Evolutionary conservation across 2,329 filamentous ascomycete species (phyloP), one percentile per base, ranked within the genome.

Genomic region (Teratosphaeria epicoccoides): DNA sequence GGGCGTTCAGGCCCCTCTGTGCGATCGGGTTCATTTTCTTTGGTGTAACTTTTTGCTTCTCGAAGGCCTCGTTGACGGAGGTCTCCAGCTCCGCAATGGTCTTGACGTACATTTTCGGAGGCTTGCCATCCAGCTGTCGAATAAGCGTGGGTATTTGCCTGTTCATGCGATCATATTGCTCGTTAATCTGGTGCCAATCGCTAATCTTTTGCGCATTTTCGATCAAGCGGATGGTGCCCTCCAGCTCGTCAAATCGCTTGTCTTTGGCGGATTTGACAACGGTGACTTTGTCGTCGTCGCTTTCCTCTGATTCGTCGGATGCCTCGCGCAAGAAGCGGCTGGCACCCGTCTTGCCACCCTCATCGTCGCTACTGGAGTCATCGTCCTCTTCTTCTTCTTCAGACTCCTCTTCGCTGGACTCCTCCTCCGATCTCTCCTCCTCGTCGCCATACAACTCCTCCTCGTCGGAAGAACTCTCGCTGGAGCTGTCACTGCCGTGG

Each of bases 11-110:
- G 65, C 90, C 89, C 73, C 89, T 88, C 59, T 89, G 86, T 68
- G 91, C 94, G 67, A 85, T 93, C 56, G 90, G 89, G 75, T 95
- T 98, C 90, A 97, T 95, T 80, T 96, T 97, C 82, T 96, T 96
- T 57, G 85, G 83, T 2, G 87, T 87, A 61, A 94, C 87, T 78
- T 98, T 98, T 69, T 95, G 88, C 80, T 96, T 96, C 64, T 89
- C 83, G 59, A 95, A 81, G 23, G 90, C 84, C 76, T 98, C 94
- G 68, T 90, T 90, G 79, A 96, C 87, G 68, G 86, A 82, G 64
- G 95, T 90, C 74, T 98, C 93, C 59, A 98, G 78, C 68, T 98
- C 91, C 63, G 91, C 86, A 60, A 97, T 82, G 60, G 86, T 84
- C 76, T 93, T 90, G 72, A 98, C 84, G 74, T 96, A 98, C 57